phyloP scores from a whole-genome alignment of 176 grass and related monocot species.

The Eleusine indica region DNA sequence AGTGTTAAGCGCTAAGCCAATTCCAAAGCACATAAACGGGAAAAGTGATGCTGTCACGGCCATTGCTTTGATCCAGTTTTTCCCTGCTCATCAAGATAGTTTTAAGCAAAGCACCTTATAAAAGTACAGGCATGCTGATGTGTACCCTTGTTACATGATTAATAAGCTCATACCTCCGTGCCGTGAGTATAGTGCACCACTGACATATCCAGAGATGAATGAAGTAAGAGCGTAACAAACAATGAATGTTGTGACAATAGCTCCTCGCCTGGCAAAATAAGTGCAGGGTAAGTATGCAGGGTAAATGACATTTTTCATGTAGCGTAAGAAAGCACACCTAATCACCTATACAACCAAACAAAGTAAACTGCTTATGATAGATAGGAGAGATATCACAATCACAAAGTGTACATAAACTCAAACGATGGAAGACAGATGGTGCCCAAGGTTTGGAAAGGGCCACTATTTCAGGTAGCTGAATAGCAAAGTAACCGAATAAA shows the following conservation, averaged over 20 bases:
- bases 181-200: constrained; percentile 74
- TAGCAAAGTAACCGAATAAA: neutral
- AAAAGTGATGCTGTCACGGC: constrained; percentile 85
- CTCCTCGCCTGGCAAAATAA: constrained; percentile 56
- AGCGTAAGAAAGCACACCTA: constrained; percentile 22
- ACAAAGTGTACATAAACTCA: neutral
- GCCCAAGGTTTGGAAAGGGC: neutral
- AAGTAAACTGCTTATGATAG: constrained; percentile 1
- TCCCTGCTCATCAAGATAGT: constrained; percentile 56
- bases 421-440: constrained; percentile 1
- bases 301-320: constrained; percentile 9
- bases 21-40: constrained; percentile 94
- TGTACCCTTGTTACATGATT: constrained; percentile 24
- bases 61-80: constrained; percentile 93
- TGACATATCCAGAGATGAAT: constrained; percentile 90
- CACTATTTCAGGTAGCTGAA: neutral
- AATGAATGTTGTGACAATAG: constrained; percentile 92
- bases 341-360: neutral
- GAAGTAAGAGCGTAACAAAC: constrained; percentile 96
- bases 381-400: neutral
- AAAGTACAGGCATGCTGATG: neutral
- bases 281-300: constrained; percentile 28
- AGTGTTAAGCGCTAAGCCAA: constrained; percentile 83
- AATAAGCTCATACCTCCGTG: constrained; percentile 68
- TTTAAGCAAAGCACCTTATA: constrained; percentile 26